These are phyloP conservation scores for Plasmodium relictum DNA, from an alignment of 169 alveolate genomes.

Conservation along the genomic window DNA sequence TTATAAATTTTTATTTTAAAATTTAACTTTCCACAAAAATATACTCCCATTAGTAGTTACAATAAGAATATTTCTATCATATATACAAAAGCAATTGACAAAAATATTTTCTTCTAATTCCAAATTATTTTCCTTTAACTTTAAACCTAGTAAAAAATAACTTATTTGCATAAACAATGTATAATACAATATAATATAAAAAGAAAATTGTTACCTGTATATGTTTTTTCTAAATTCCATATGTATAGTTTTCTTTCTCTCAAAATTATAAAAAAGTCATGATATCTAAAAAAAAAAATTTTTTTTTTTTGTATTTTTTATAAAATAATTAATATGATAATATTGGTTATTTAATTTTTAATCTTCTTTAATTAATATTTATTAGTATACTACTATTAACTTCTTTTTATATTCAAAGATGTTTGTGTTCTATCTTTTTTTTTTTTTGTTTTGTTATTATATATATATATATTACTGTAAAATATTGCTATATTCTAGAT, in stretches of 20 bases:
- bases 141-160: slow-evolving; percentile 20
- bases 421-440: background rate
- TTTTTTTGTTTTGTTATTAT: background rate
- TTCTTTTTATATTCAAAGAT: too few species aligned
- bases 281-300: slow-evolving; percentile 19
- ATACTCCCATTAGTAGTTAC: slow-evolving; percentile 44
- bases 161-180: too few species aligned
- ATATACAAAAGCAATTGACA: slow-evolving; percentile 36
- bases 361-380: too few species aligned
- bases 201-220: slow-evolving; percentile 28
- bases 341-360: too few species aligned
- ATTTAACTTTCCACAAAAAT: slow-evolving; percentile 25
- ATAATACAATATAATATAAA: background rate
- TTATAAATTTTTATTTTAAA: background rate
- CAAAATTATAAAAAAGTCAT: slow-evolving; percentile 56
- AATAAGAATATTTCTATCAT: slow-evolving; percentile 26
- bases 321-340: too few species aligned
- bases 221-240: slow-evolving; percentile 60
- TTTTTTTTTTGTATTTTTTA: too few species aligned
- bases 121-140: slow-evolving; percentile 38
- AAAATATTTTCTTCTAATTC: slow-evolving; percentile 35
- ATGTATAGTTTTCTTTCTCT: slow-evolving; percentile 21
- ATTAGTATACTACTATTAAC: too few species aligned
- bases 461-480: slow-evolving; percentile 15
- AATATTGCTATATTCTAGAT: slow-evolving; percentile 34